Base-by-base conservation (phyloP, 192 early-diverging fungal genomes). In the Coemansia sp. region DNA sequence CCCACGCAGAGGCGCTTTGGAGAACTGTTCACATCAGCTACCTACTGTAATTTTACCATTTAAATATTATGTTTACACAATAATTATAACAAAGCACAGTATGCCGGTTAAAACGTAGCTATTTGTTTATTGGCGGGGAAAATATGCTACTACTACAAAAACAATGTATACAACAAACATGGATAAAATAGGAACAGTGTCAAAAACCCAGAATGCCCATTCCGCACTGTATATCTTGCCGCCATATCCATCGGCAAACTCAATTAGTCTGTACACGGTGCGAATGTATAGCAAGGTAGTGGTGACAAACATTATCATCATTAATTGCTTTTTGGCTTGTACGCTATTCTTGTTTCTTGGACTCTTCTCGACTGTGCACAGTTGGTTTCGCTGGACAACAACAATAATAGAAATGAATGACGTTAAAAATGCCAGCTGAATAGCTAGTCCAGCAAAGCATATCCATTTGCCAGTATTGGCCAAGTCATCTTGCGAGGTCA, bases 181-280 rank as follows among this genome's bases (percentile, higher is more conserved):
- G n/a, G 62, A 15, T 8, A 79, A 45, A 25, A 79, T 75, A 7
- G 65, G 27, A 0, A 62, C 58, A 39, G 56, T 66, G 62, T 83
- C 81, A 60, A 83, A 83, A n/a, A 78, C 69, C 21, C 72, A 74
- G 59, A 83, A 75, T 15, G 67, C 69, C 63, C 72, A 73, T 27
- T 83, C 76, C 4, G 69, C 66, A 21, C 64, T 65, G 17, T 79
- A 74, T 4, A 83, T 51, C 19, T 64, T 65, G 60, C 76, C 65
- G n/a, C 56, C 63, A 9, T 69, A 75, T 15, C 66, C 67, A 19
- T 66, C 64, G 5, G 54, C 60, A 68, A 71, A 75, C 67, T 79
- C 81, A 0, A 65, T 45, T 24, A 83, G 53, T 1, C 76, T 53
- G 58, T 83, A 83, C 10, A 78, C 56, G 0, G 76, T 64, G 1